Base-by-base conservation (phyloP, 805 yeast species). In the Starmerella bacillaris region DNA sequence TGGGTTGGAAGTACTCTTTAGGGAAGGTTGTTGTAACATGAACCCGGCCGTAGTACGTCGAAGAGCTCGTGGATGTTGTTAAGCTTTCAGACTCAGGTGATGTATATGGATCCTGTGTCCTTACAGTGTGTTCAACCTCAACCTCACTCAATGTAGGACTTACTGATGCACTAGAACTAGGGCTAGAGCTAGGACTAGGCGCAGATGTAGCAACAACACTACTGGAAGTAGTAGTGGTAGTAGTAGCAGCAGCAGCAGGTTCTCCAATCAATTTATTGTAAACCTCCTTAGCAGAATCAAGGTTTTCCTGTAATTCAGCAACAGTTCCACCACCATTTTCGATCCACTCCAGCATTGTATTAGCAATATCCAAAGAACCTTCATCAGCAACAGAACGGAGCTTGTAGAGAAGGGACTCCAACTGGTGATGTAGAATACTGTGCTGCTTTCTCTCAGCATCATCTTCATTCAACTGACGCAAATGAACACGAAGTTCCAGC, bases 351-450 rank as follows among this genome's bases (percentile, higher is more conserved):
- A 44, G 38, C 22, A 43, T 31, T 18, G 27, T 21, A 28, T 40
- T 34, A 4, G 42, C 38, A n/a, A 42, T 36, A 27, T 39, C 42
- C 6, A 9, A 33, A 21, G 28, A 35, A n/a, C 30, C 36, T 22
- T 28, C 41, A 16, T 38, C 40, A 6, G 33, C 42, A 20, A 46
- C 30, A 7, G 67, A 62, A 38, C 92, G 70, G 21, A 79, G 61
- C 38, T 65, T 65, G 57, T 86, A 84, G 36, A 83, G 60, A n/a
- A 67, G 57, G 16, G 72, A 65, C 56, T 86, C 96, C 16, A 86
- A 64, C 24, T 63, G 56, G 53, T 84, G 86, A 44, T 70, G 66
- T 21, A 67, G 56, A 37, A 70, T 70, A 30, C 78, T 78, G 27
- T 68, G 56, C 35, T 60, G 56, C 20, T 58, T 55, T 36, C 78